Conservation (phyloP, 108 stramenopile genomes). For the Ochromonas danica region DNA sequence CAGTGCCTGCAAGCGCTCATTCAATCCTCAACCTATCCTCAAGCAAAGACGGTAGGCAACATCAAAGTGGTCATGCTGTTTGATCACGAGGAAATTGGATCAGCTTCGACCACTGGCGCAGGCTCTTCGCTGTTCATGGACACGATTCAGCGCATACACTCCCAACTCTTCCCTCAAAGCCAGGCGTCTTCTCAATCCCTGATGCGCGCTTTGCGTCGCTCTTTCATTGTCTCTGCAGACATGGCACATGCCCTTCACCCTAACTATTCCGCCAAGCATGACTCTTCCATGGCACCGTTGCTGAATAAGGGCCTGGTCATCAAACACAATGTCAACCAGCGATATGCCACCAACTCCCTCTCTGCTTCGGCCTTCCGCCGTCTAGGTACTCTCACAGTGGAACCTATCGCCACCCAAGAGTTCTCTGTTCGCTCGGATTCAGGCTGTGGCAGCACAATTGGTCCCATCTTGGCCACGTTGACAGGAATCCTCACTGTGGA, state of each 20-base stretch:
- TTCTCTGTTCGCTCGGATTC: conserved; percentile 90
- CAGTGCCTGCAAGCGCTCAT: conserved; percentile 37
- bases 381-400: conserved; percentile 62
- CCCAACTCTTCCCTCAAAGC: conserved; percentile 18
- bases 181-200: conserved; percentile 38
- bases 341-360: conserved; percentile 86
- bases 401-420: conserved; percentile 70
- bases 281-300: conserved; percentile 80
- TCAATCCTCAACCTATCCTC: neutral
- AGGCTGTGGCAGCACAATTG: conserved; percentile 92
- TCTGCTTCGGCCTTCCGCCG: conserved; percentile 82
- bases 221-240: conserved; percentile 78
- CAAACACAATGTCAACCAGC: conserved; percentile 92
- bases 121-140: conserved; percentile 77
- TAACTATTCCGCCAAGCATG: conserved; percentile 91
- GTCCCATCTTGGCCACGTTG: conserved; percentile 77
- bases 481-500: conserved; percentile 93
- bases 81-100: conserved; percentile 97
- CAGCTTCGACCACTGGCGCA: conserved; percentile 65
- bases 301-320: conserved; percentile 94
- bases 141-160: conserved; percentile 67
- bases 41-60: conserved; percentile 52
- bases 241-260: conserved; percentile 97
- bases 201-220: conserved; percentile 49
- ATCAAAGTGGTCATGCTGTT: conserved; percentile 83